Evolutionary conservation across 495 filamentous ascomycete species (phyloP).

Genomic region (Xylaria nigripes): DNA sequence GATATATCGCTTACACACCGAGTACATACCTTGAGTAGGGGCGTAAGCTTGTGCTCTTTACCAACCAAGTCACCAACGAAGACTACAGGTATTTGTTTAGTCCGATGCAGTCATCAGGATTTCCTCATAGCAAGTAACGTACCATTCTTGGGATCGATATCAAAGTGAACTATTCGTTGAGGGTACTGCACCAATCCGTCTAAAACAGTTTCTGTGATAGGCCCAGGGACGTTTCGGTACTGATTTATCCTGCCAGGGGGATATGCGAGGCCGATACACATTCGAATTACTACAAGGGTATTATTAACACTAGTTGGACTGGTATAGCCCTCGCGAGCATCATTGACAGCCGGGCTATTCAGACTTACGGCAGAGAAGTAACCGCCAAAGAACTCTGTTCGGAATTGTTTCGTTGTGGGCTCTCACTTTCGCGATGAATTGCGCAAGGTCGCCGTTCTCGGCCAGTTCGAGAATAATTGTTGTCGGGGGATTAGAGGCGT

Average conservation of each 20-base stretch:
- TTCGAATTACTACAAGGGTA: not conserved
- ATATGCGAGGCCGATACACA: slow-evolving; percentile 7
- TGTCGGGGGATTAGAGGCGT: too few relatives aligned
- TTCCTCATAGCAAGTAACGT: not conserved
- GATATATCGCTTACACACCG: too few relatives aligned
- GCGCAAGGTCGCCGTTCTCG: not conserved
- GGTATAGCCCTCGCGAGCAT: too few relatives aligned
- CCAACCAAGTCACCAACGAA: slow-evolving; percentile 1
- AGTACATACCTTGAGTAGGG: not conserved
- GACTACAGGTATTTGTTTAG: not conserved
- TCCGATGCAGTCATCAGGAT: not conserved
- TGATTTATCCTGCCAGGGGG: not conserved
- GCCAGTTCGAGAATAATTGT: too few relatives aligned
- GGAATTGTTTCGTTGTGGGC: not conserved
- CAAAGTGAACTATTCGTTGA: slow-evolving; percentile 6
- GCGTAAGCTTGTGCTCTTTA: not conserved
- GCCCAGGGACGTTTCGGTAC: not conserved
- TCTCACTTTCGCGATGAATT: not conserved
- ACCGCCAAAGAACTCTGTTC: slow-evolving; percentile 1
- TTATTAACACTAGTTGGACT: not conserved
- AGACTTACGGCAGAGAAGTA: slow-evolving; percentile 3
- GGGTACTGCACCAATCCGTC: not conserved
- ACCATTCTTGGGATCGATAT: slow-evolving; percentile 4
- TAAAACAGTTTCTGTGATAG: not conserved
- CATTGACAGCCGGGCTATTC: too few relatives aligned